A percentile compares a stretch with the other conserved stretches of the same genome.
Conservation (phyloP, 176 grass and related monocot species). For the Carex myosuroides region DNA sequence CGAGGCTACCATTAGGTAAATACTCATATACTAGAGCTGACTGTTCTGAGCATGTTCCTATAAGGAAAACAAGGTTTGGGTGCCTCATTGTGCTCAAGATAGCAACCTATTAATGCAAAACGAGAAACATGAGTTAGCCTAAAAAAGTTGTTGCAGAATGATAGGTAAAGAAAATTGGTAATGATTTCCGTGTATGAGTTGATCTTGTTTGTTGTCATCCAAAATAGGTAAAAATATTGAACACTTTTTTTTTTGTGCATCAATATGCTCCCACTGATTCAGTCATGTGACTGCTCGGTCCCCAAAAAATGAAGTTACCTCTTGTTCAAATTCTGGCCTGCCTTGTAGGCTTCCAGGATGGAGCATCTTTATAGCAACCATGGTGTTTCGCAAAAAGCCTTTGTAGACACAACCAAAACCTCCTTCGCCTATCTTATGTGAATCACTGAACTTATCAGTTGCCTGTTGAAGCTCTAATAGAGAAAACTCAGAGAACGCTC, state of each 20-base stretch:
- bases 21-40: conserved; percentile 41
- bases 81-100: conserved; percentile 51
- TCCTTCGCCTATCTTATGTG: conserved; percentile 42
- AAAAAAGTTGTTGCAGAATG: not conserved
- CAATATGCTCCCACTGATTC: not conserved
- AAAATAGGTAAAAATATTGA: not conserved
- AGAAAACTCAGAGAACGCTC: conserved; percentile 34
- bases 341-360: conserved; percentile 42
- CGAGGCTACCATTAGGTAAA: conserved; percentile 58
- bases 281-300: not conserved
- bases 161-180: not conserved
- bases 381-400: conserved; percentile 47
- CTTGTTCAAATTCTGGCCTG: conserved; percentile 29
- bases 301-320: not conserved
- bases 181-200: not conserved
- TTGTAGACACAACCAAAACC: conserved; percentile 59
- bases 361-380: conserved; percentile 58
- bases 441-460: conserved; percentile 38
- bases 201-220: not conserved
- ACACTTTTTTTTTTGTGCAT: not conserved
- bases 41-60: conserved; percentile 38
- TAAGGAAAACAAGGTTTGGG: conserved; percentile 52
- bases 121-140: not conserved
- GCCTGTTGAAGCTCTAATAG: conserved; percentile 43
- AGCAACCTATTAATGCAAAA: conserved; percentile 28